Evolutionary conservation across 75 land plant genomes (phyloP), one percentile per base, ranked within the genome.

Genomic region (Picea sitchensis): DNA sequence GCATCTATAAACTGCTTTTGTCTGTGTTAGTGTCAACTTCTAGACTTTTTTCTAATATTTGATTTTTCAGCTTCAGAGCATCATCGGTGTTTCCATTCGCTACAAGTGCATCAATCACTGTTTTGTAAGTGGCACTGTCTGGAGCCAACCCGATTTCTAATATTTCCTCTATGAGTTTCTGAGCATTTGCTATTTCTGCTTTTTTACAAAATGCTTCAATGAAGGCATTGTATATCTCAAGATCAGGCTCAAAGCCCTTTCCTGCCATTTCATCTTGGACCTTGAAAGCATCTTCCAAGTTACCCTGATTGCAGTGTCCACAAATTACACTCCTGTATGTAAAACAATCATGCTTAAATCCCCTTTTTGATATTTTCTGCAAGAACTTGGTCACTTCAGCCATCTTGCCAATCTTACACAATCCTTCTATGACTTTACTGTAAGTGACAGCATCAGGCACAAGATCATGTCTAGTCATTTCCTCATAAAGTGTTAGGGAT

Each of bases 81-180:
- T 58, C 30, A 20, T 80, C 79, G 31, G 30, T 76, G 41, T 78
- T 87, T 21, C 65, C 80, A 20, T 30, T 13, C 44, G 59, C 36
- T 58, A 26, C 54, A 23, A 75, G 59, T 56, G 73, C 85, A 58
- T 69, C 77, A 61, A 87, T 60, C 2, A 87, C 59, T 58, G 81
- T 75, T 65, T 61, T 77, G 65, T 85, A 85, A n/a, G 87, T 85
- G 68, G 68, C 71, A 54, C 67, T 85, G 34, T 87, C 88, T 34
- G 87, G 80, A 77, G 21, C 30, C 51, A 78, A 20, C 57, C 83
- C 78, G 34, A 76, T 72, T 62, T 73, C 74, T 68, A 81, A 74
- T 77, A 85, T 81, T 65, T 57, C 82, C 60, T 79, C 68, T 17
- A 85, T 65, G 14, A 85, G 73, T 58, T 81, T 80, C 81, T 81